Conservation (phyloP, 768 basidiomycete genomes). For the Tylopilus rubrobrunneus region DNA sequence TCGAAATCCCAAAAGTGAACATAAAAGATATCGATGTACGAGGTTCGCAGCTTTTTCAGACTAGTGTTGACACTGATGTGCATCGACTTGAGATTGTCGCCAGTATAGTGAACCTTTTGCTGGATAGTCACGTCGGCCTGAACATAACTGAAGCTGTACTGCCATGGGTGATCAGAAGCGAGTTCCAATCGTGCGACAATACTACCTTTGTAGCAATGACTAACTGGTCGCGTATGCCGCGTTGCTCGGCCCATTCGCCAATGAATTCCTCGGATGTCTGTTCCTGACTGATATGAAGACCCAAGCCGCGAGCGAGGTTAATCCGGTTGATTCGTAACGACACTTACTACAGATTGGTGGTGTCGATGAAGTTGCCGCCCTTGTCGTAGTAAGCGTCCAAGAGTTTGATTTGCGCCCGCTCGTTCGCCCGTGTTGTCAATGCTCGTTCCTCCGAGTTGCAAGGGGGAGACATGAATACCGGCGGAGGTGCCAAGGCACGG, state of each 20-base stretch:
- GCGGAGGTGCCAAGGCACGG: conserved; percentile 38
- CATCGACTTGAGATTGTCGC: conserved; percentile 37
- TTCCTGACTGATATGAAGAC: conserved; percentile 36
- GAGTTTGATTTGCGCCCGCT: background rate
- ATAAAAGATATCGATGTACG: conserved; percentile 54
- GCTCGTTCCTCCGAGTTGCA: conserved; percentile 32
- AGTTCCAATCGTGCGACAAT: background rate
- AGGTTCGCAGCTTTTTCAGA: conserved; percentile 49
- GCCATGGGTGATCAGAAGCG: background rate
- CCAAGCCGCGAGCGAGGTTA: background rate
- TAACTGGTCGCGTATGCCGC: conserved; percentile 41
- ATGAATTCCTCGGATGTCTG: conserved; percentile 49
- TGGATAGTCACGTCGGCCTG: background rate
- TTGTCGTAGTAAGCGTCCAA: conserved; percentile 42
- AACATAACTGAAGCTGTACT: conserved; percentile 17
- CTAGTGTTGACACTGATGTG: conserved; percentile 7
- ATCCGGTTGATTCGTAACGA: background rate
- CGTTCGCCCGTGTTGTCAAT: background rate
- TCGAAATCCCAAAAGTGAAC: conserved; percentile 48
- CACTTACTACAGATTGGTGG: conserved; percentile 41
- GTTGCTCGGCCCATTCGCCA: conserved; percentile 45
- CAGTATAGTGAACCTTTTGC: conserved; percentile 28
- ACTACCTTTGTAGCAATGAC: conserved; percentile 42
- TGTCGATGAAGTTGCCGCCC: conserved; percentile 49
- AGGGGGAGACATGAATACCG: conserved; percentile 42